These are phyloP conservation scores for Diplodia intermedia DNA, from an alignment of 2,329 filamentous ascomycete genomes.

Conservation along the genomic window DNA sequence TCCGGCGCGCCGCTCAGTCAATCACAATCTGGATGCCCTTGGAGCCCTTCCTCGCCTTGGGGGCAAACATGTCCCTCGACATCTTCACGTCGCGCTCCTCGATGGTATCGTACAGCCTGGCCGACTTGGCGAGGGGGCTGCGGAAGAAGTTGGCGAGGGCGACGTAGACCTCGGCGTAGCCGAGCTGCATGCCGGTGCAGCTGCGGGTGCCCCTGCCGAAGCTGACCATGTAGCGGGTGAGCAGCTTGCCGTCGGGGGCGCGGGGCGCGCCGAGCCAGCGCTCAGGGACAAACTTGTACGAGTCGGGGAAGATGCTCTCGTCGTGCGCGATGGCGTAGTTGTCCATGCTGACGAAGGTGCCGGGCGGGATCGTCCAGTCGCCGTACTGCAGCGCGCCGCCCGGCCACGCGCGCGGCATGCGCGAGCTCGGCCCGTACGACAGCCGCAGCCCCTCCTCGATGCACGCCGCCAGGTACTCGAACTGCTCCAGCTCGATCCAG, in stretches of 20 bases:
- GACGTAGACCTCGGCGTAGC: no score
- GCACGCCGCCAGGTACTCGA: slow-evolving; percentile 25
- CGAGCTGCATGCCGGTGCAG: slow-evolving; percentile 33
- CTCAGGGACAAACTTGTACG: slow-evolving; percentile 41
- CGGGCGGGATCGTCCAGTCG: slow-evolving; percentile 29
- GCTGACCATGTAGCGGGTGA: slow-evolving; percentile 32
- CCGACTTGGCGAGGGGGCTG: no score
- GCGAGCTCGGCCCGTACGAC: slow-evolving; percentile 41
- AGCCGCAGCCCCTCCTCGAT: slow-evolving; percentile 36
- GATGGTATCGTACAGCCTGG: no score
- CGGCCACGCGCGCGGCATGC: slow-evolving; percentile 35
- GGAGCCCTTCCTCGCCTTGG: no score
- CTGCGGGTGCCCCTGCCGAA: slow-evolving; percentile 34
- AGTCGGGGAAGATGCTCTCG: slow-evolving; percentile 40
- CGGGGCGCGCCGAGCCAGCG: slow-evolving; percentile 35
- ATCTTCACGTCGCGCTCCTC: no score
- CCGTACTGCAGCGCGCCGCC: slow-evolving; percentile 30
- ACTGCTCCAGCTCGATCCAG: slow-evolving; percentile 21
- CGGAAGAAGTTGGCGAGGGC: no score
- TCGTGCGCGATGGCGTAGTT: slow-evolving; percentile 30
- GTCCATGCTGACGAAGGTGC: slow-evolving; percentile 34
- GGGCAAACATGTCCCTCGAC: no score
- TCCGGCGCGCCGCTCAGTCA: no score
- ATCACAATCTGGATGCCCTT: no score
- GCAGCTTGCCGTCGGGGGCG: slow-evolving; percentile 34